A percentile compares a stretch with the other conserved stretches of the same genome.
Evolutionary conservation across 106 monocot species (phyloP).

Genomic region (Agapanthus africanus): DNA sequence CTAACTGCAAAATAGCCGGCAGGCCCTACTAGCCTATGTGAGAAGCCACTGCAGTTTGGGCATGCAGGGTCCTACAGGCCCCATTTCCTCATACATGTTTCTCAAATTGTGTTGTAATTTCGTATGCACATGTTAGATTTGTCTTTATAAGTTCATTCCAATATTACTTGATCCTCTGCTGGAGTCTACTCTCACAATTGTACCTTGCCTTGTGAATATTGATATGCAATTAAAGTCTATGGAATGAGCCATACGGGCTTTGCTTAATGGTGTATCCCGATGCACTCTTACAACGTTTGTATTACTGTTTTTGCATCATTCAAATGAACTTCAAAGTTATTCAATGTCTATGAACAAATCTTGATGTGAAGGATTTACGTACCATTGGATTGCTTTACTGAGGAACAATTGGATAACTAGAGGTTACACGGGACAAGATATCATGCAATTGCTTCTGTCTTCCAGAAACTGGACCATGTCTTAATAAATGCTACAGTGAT

Average conservation of each 20-base stretch:
- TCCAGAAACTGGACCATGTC: not conserved
- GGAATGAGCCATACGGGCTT: not conserved
- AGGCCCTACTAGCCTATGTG: too few relatives aligned
- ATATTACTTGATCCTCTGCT: not conserved
- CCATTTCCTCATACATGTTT: too few relatives aligned
- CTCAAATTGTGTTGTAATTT: not conserved
- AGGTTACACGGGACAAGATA: not conserved
- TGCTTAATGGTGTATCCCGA: not conserved
- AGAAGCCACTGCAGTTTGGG: too few relatives aligned
- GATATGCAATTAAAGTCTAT: not conserved
- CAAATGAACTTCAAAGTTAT: not conserved
- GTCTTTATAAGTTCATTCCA: not conserved
- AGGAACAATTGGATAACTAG: not conserved
- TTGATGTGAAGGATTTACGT: too few relatives aligned
- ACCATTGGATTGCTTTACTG: not conserved
- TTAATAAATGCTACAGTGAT: not conserved
- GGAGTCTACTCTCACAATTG: not conserved
- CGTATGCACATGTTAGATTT: not conserved
- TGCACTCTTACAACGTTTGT: not conserved
- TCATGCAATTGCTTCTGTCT: not conserved
- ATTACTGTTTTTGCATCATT: not conserved
- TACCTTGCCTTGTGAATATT: not conserved
- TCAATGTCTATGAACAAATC: not conserved
- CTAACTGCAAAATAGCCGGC: too few relatives aligned
- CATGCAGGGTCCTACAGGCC: too few relatives aligned